Conservation (phyloP, 148 eudicot species). For the Fallopia convolvulus region DNA sequence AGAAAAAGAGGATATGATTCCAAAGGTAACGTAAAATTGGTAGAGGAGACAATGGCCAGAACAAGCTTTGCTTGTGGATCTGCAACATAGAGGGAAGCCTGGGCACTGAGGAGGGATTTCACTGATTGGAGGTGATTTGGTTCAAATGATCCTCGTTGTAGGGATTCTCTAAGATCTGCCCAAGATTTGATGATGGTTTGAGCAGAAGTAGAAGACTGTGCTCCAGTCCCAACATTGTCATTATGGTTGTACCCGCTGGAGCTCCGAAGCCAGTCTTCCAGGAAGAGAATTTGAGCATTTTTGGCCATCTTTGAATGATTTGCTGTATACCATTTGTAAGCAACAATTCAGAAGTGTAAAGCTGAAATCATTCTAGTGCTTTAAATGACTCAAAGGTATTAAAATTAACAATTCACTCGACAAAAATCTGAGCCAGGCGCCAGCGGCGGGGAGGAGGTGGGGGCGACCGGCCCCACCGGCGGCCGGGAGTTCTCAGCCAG, state of each 20-base stretch:
- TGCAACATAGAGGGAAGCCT: constrained; percentile 65
- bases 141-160: constrained; percentile 38
- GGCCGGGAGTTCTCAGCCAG: too few species aligned
- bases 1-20: constrained; percentile 69
- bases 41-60: constrained; percentile 57
- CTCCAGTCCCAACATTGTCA: constrained; percentile 20
- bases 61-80: constrained; percentile 95
- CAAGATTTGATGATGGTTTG: constrained; percentile 81
- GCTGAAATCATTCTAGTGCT: background rate
- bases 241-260: constrained; percentile 22
- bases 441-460: too few species aligned
- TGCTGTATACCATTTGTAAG: background rate
- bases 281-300: constrained; percentile 49
- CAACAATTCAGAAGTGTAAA: background rate
- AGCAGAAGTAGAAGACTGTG: constrained; percentile 42
- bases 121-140: constrained; percentile 47
- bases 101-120: constrained; percentile 40
- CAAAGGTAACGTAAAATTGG: constrained; percentile 35
- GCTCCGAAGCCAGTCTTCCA: constrained; percentile 77
- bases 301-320: constrained; percentile 43
- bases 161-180: constrained; percentile 79
- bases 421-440: too few species aligned
- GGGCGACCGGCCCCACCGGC: too few species aligned
- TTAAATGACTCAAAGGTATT: background rate
- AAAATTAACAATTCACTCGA: background rate